These are phyloP conservation scores for Leccinum longicurvipes DNA, from an alignment of 768 basidiomycete genomes.

Conservation along the genomic window DNA sequence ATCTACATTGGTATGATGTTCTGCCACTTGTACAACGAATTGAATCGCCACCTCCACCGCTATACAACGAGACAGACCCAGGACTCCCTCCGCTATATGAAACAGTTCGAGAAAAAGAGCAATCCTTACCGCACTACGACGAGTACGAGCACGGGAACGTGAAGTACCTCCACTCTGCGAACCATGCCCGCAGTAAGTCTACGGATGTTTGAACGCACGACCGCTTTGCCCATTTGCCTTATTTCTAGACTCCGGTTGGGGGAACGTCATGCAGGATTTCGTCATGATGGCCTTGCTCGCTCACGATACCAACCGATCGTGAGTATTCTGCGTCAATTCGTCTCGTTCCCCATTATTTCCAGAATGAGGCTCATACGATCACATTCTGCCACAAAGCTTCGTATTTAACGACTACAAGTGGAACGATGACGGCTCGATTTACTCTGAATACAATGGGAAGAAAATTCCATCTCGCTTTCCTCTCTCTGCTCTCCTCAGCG, in stretches of 20 bases:
- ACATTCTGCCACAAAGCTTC: conserved; percentile 24
- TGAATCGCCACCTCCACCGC: neutral
- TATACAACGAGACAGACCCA: neutral
- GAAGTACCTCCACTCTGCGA: conserved; percentile 47
- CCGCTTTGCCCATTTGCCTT: neutral
- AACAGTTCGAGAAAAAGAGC: conserved; percentile 37
- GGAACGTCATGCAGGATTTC: conserved; percentile 41
- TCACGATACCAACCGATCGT: conserved; percentile 35
- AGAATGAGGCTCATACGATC: conserved; percentile 4
- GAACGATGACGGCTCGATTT: conserved; percentile 34
- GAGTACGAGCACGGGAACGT: conserved; percentile 32
- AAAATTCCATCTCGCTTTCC: conserved; percentile 40
- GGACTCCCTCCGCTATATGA: conserved; percentile 42
- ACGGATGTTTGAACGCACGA: neutral
- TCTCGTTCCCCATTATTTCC: neutral
- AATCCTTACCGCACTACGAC: conserved; percentile 40
- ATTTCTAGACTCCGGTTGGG: conserved; percentile 36
- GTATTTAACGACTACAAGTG: conserved; percentile 46
- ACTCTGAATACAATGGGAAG: conserved; percentile 36
- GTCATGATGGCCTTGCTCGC: conserved; percentile 36
- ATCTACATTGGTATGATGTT: conserved; percentile 8
- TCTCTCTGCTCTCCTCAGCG: conserved; percentile 38
- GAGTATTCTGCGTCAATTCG: neutral
- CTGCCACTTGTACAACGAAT: neutral
- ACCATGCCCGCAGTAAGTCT: conserved; percentile 38